Evolutionary conservation across 345 rosid species (phyloP).

Genomic region (Laguncularia racemosa): DNA sequence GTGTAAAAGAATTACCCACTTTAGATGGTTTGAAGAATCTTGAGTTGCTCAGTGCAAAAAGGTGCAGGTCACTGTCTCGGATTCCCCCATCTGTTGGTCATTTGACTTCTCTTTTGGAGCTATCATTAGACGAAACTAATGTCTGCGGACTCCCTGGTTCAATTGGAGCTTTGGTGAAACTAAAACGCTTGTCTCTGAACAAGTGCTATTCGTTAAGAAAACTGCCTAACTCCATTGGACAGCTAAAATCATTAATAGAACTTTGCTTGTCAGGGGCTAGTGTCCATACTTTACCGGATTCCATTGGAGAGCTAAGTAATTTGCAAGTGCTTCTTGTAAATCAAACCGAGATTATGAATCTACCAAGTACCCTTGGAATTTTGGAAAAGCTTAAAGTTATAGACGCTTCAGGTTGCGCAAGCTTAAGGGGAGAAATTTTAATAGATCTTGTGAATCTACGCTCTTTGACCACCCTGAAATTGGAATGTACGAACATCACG

Average conservation of each 20-base stretch:
- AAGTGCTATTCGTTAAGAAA: not conserved
- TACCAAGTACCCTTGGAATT: not conserved
- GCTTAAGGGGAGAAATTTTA: not conserved
- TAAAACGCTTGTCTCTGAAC: too few species aligned
- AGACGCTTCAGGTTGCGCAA: not conserved
- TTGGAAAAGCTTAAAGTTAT: constrained; percentile 2
- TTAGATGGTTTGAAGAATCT: not conserved
- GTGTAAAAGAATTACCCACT: not conserved
- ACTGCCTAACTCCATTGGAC: not conserved
- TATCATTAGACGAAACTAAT: not conserved
- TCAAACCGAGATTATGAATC: not conserved
- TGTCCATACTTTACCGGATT: not conserved
- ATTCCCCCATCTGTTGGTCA: not conserved
- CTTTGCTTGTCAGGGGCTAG: not conserved
- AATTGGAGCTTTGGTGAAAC: too few species aligned
- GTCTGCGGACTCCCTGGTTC: not conserved
- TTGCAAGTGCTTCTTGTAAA: not conserved
- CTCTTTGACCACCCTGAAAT: not conserved
- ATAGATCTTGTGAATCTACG: not conserved
- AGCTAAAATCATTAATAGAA: not conserved
- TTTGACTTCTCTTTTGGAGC: not conserved
- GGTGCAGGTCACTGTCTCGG: too few species aligned
- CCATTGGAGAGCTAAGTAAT: not conserved
- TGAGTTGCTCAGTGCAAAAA: too few species aligned
- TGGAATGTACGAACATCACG: not conserved